Base-by-base conservation (phyloP, 192 early-diverging fungal species). In the Coemansia sp. region DNA sequence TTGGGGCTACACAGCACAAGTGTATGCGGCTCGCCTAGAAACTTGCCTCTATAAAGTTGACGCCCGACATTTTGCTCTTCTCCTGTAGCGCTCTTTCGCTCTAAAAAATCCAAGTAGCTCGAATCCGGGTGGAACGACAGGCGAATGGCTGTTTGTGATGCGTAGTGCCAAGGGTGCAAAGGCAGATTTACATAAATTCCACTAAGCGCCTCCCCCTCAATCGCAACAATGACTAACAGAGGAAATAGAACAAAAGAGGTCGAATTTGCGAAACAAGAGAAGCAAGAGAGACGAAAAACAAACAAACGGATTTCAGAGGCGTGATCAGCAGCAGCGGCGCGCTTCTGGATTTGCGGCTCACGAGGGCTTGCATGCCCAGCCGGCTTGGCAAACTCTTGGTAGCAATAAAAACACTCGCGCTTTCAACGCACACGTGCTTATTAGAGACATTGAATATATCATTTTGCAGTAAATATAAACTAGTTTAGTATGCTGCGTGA, bases 1-100 rank as follows among this genome's bases (percentile, higher is more conserved):
- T 35, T 2, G 7, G 32, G 2, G 32, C 7, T 2, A 2, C 7
- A 2, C 32, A 35, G 32, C 32, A 35, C 32, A 2, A 35, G 32
- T 35, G 32, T 7, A 35, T 7, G 32, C 7, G 10, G 47, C 12
- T 15, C 24, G 27, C 2, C 3, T 51, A 5, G 24, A 5, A 10
- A 31, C 59, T 39, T 61, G 39, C 59, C 25, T 62, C 60, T 62
- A 62, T 35, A 62, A 62, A 62, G 60, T 62, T 62, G 39, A 25
- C 40, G 2, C 60, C 60, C 40, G 60, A 62, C 60, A 62, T 62
- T 42, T 27, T 60, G 14, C 22, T 3, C 32, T 57, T 36, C 10
- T 32, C 25, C 19, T 19, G 32, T 35, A 2, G 32, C 7, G 22
- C 22, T 22, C 46, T 9, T 19, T 47, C 42, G n/a, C 20, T 43